Conservation (phyloP, 805 yeast genomes). For the Debaryomyces castellii region DNA sequence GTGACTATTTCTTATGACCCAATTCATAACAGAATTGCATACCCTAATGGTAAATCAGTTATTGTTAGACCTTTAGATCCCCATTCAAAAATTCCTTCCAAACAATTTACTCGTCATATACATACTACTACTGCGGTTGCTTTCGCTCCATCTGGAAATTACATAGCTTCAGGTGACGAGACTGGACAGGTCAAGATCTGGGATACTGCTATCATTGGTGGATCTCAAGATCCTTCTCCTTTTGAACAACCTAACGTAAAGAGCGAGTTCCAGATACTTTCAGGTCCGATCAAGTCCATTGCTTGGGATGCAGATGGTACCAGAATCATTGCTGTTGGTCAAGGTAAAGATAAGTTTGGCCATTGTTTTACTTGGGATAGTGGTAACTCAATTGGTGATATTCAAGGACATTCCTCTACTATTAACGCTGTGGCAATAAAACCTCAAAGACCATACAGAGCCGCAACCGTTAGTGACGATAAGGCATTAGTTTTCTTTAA, state of each 20-base stretch:
- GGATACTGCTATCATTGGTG: conserved; percentile 51
- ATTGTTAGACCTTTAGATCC: conserved; percentile 63
- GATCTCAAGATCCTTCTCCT: conserved; percentile 32
- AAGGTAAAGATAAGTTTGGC: conserved; percentile 88
- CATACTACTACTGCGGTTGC: conserved; percentile 76
- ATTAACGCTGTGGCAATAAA: conserved; percentile 83
- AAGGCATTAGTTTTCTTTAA: conserved; percentile 76
- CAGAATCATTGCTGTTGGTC: conserved; percentile 91
- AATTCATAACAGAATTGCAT: conserved; percentile 68
- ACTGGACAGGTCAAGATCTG: conserved; percentile 88
- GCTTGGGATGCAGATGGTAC: conserved; percentile 91
- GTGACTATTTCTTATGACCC: conserved; percentile 76
- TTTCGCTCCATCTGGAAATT: conserved; percentile 87
- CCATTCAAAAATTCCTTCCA: conserved; percentile 44
- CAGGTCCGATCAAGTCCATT: conserved; percentile 78
- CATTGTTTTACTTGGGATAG: conserved; percentile 92
- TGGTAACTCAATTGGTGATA: conserved; percentile 96
- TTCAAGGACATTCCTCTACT: conserved; percentile 84
- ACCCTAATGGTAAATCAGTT: conserved; percentile 79
- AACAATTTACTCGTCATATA: conserved; percentile 75
- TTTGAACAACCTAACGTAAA: conserved; percentile 57
- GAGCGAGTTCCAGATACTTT: conserved; percentile 76
- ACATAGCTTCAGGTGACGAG: conserved; percentile 89
- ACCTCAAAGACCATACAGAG: conserved; percentile 87
- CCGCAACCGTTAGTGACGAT: conserved; percentile 91